Evolutionary conservation across 2,329 filamentous ascomycete genomes (phyloP), one percentile per base, ranked within the genome.

Genomic region (Microsporum canis): DNA sequence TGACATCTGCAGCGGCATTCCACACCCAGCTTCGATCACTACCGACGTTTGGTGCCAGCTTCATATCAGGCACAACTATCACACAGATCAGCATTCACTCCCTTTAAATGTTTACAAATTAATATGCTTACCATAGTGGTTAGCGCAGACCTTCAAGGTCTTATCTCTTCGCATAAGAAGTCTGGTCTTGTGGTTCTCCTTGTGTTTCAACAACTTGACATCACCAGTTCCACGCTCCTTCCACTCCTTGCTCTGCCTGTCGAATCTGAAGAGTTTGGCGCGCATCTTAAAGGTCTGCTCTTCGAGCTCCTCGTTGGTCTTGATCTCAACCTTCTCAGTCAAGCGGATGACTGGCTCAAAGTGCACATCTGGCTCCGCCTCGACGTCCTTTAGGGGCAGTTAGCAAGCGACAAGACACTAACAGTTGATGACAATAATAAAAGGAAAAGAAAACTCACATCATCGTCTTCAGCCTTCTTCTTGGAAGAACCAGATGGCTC

Each of bases 91-190:
- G 43, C 43, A 23, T 2, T 4, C 17, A 5, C 3, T 27, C 23
- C 1, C 5, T 47, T 8, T 5, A 55, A n/a, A 31, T 3, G 4
- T 36, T 7, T 17, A 55, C 3, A 17, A 14, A 17, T 14, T 5
- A 8, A 41, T 4, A 41, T 5, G 80, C 88, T 71, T 86, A 96
- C 91, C 87, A 79, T 99, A 99, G 84, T 99, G 94, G 83, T 99
- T 99, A 74, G 94, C 94, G 87, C 94, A 99, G 78, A 99, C 94
- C 84, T 99, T 99, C 80, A 97, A 86, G 64, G 94, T 99, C 89
- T 97, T 97, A 82, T 99, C 94, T 75, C 94, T 85, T 76, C 94
- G 88, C 94, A 99, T 99, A 69, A 99, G 94, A 71, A 99, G 82
- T 70, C 94, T 86, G 63, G 91, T 96, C 87, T 97, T 97, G 78